A percentile compares a stretch with the other conserved stretches of the same genome.
phyloP scores from a whole-genome alignment of 164 flowering plant species.

The Santalum album region DNA sequence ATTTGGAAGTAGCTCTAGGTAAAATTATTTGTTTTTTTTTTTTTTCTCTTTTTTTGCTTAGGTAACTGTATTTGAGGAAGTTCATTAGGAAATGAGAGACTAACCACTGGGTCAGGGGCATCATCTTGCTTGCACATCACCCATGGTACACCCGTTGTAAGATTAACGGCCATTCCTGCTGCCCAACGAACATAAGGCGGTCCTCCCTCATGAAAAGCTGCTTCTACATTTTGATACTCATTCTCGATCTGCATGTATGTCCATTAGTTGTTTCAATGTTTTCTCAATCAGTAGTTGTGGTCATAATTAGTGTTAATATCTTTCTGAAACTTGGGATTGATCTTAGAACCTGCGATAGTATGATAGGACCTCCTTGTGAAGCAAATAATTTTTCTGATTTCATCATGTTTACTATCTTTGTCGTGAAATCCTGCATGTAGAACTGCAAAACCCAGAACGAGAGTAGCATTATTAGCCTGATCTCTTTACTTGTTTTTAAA shows the following conservation, averaged over 20 bases:
- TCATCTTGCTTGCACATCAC: slow-evolving; percentile 16
- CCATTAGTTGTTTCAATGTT: too few species aligned
- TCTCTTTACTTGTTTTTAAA: too few species aligned
- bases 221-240: not conserved
- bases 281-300: too few species aligned
- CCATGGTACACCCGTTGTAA: slow-evolving; percentile 11
- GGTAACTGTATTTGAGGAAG: too few species aligned
- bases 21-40: too few species aligned
- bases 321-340: not conserved
- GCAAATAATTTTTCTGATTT: slow-evolving; percentile 30
- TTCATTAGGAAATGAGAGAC: not conserved
- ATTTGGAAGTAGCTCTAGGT: too few species aligned
- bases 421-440: slow-evolving; percentile 33
- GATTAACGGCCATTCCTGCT: slow-evolving; percentile 12
- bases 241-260: slow-evolving; percentile 7
- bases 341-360: slow-evolving; percentile 28
- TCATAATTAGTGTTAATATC: too few species aligned
- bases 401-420: slow-evolving; percentile 34
- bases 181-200: slow-evolving; percentile 3
- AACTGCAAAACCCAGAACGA: slow-evolving; percentile 10
- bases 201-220: not conserved
- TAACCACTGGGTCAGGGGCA: slow-evolving; percentile 16
- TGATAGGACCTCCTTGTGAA: slow-evolving; percentile 40
- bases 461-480: too few species aligned
- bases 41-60: too few species aligned